A percentile compares a stretch with the other conserved stretches of the same genome.
phyloP scores from a whole-genome alignment of 2,329 filamentous ascomycete genomes.

The Paecilomyces variotii region DNA sequence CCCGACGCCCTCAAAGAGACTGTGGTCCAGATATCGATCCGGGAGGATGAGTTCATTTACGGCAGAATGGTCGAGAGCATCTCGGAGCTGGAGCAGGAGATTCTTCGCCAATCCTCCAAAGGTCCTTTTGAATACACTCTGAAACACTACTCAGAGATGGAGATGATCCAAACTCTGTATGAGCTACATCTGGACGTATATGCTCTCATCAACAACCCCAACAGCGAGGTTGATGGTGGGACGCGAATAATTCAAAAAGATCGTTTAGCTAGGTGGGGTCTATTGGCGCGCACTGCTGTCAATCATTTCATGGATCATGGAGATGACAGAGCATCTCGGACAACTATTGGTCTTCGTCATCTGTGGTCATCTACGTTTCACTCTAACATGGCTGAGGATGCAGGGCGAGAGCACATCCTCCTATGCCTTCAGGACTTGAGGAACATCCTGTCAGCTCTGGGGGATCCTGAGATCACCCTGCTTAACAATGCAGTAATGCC shows the following conservation, averaged over 20 bases:
- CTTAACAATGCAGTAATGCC: constrained; percentile 85
- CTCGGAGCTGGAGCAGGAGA: constrained; percentile 17
- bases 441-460: constrained; percentile 41
- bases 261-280: constrained; percentile 53
- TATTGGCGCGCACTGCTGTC: constrained; percentile 49
- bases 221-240: constrained; percentile 46
- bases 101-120: constrained; percentile 14
- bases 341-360: constrained; percentile 50
- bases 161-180: constrained; percentile 54
- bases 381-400: constrained; percentile 48
- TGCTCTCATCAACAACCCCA: constrained; percentile 53
- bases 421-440: constrained; percentile 58
- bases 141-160: constrained; percentile 33
- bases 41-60: constrained; percentile 48
- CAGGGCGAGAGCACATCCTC: constrained; percentile 52
- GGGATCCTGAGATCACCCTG: constrained; percentile 49
- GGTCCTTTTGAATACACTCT: constrained; percentile 18
- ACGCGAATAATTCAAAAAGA: constrained; percentile 50
- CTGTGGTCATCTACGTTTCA: constrained; percentile 60
- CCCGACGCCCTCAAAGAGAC: constrained; percentile 47
- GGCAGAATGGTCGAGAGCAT: constrained; percentile 29
- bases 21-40: constrained; percentile 45
- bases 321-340: constrained; percentile 22
- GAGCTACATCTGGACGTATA: constrained; percentile 62
- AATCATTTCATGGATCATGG: constrained; percentile 29